These are phyloP conservation scores for Chlorella sp. DNA, from an alignment of 139 green algal species.

Conservation along the genomic window DNA sequence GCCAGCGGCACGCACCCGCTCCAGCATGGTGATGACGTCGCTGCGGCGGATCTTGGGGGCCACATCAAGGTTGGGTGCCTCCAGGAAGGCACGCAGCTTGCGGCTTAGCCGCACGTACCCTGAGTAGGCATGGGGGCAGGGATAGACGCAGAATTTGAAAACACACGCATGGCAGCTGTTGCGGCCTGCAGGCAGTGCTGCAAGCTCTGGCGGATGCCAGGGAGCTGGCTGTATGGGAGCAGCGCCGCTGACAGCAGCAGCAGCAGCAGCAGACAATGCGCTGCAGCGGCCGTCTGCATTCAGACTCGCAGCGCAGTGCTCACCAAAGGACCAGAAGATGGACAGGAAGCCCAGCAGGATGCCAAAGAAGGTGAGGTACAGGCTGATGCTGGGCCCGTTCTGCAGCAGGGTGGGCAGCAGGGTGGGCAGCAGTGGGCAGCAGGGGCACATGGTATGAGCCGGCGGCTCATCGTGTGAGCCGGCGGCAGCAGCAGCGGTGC, in stretches of 20 bases:
- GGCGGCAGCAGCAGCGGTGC: too few species aligned
- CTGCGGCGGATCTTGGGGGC: conserved; percentile 62
- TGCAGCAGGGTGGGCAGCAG: conserved; percentile 35
- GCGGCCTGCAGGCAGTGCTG: too few species aligned
- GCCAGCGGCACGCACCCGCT: conserved; percentile 49
- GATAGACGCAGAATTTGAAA: too few species aligned
- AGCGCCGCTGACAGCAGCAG: too few species aligned
- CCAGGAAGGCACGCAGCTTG: conserved; percentile 77
- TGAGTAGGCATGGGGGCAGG: too few species aligned
- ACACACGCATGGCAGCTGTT: too few species aligned
- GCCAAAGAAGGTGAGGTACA: conserved; percentile 95
- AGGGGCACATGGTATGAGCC: too few species aligned
- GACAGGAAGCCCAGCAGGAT: conserved; percentile 92
- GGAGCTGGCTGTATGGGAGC: too few species aligned
- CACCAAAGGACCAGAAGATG: conserved; percentile 91
- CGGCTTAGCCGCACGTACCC: conserved; percentile 67
- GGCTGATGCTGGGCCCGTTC: conserved; percentile 77
- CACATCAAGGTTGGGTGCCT: conserved; percentile 30
- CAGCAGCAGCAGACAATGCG: conserved; percentile 29
- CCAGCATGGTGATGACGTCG: conserved; percentile 71
- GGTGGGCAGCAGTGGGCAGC: too few species aligned
- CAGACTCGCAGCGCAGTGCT: conserved; percentile 51
- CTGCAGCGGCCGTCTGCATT: too few species aligned
- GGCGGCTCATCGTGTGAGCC: too few species aligned
- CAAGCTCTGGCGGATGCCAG: too few species aligned